phyloP scores from a whole-genome alignment of 2,329 filamentous ascomycete species.

The Talaromyces sp. region DNA sequence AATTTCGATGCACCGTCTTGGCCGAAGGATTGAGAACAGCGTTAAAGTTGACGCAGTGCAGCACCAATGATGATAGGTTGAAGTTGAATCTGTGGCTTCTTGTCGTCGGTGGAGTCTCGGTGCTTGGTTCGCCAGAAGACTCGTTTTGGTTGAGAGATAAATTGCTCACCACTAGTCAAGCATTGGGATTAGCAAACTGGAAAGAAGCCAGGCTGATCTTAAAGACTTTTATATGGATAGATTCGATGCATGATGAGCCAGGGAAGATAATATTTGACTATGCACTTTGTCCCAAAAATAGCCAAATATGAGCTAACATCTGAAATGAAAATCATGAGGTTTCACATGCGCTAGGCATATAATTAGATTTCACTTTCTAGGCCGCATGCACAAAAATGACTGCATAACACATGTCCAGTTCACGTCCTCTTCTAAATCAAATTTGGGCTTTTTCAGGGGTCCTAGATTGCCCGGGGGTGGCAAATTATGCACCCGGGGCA shows the following conservation, averaged over 20 bases:
- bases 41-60: background rate
- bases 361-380: too few species aligned
- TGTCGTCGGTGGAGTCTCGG: background rate
- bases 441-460: too few species aligned
- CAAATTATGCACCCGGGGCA: too few species aligned
- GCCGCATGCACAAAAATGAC: too few species aligned
- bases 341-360: too few species aligned
- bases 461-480: too few species aligned
- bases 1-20: background rate
- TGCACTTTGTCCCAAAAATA: background rate
- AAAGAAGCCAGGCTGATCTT: background rate
- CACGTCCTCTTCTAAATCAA: too few species aligned
- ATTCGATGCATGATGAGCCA: background rate
- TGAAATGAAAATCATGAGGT: too few species aligned
- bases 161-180: background rate
- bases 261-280: background rate
- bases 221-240: conserved; percentile 4
- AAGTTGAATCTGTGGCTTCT: background rate
- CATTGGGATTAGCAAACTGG: background rate
- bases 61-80: background rate
- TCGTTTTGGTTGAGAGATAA: background rate
- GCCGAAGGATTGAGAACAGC: background rate
- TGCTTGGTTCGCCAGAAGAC: background rate
- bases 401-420: too few species aligned
- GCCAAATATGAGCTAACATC: too few species aligned